phyloP scores from a whole-genome alignment of 2,329 filamentous ascomycete species.

The Cladophialophora yegresii region DNA sequence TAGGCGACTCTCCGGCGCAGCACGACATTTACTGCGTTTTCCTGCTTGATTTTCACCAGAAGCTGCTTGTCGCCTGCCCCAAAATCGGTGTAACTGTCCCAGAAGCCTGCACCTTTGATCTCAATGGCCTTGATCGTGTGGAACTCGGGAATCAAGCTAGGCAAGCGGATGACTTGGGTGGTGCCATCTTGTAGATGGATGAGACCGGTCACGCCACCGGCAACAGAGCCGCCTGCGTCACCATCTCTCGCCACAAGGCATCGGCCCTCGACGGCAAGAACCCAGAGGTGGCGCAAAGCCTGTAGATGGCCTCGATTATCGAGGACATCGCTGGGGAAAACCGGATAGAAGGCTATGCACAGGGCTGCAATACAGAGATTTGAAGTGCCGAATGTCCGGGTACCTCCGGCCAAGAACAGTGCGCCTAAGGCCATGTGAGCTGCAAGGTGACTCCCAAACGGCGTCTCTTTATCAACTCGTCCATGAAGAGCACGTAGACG shows the following conservation, averaged over 20 bases:
- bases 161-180: conserved; percentile 49
- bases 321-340: conserved; percentile 84
- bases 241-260: conserved; percentile 87
- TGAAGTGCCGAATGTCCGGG: conserved; percentile 84
- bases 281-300: conserved; percentile 96
- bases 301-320: conserved; percentile 95
- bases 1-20: conserved; percentile 70
- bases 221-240: conserved; percentile 76
- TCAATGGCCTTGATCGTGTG: conserved; percentile 44
- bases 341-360: conserved; percentile 88
- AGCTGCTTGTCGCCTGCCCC: conserved; percentile 39
- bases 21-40: conserved; percentile 65
- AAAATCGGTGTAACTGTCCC: conserved; percentile 80
- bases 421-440: conserved; percentile 88
- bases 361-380: conserved; percentile 83
- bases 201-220: conserved; percentile 63
- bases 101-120: conserved; percentile 63
- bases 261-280: conserved; percentile 83
- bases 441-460: conserved; percentile 92
- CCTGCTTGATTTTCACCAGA: conserved; percentile 32
- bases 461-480: conserved; percentile 76
- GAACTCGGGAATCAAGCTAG: conserved; percentile 58
- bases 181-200: conserved; percentile 59
- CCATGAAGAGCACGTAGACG: conserved; percentile 86
- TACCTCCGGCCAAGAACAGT: conserved; percentile 89